Base-by-base conservation (phyloP, 306 rosid genomes). In the Rosa persica region DNA sequence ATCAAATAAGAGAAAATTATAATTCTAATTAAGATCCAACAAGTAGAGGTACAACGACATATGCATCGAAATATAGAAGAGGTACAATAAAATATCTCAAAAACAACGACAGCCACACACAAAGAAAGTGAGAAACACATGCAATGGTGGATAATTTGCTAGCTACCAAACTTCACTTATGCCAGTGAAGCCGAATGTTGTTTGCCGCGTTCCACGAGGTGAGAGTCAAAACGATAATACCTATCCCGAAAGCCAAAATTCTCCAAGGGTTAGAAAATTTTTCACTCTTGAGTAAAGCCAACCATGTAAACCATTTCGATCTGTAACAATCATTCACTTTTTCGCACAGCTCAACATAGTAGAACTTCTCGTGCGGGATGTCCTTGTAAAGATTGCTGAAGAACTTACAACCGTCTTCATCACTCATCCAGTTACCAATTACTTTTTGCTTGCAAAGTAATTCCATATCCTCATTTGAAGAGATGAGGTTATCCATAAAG, bases 251-350 rank as follows among this genome's bases (percentile, higher is more conserved):
- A 0, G 85, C 78, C 25, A 57, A 39, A 13, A 38, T 22, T 6
- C 49, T 67, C 85, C 85, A 82, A 0, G 79, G 82, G 51, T 47
- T 62, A 12, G 42, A 42, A 2, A 66, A 77, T 27, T 77, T 78
- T 43, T 49, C 2, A 77, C 34, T 23, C 60, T 17, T n/a, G 54
- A 51, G 57, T 51, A 6, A 51, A 51, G 57, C 57, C 57, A 51
- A 51, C 65, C 43, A 65, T 8, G 12, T 72, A 1, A 22, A 58
- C 79, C 13, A 46, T 2, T 9, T 5, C 0, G 1, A 6, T 0
- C 3, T 8, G 43, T 58, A n/a, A 3, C 27, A n/a, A 17, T 3
- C 0, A 13, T 66, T 22, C 67, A 77, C 75, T 0, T 36, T 0
- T 8, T 0, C 0, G 15, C 72, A 36, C 9, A 82, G 76, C 0